Evolutionary conservation across 768 basidiomycete species (phyloP), one percentile per base, ranked within the genome.

Genomic region (Amanita pseudoporphyria): DNA sequence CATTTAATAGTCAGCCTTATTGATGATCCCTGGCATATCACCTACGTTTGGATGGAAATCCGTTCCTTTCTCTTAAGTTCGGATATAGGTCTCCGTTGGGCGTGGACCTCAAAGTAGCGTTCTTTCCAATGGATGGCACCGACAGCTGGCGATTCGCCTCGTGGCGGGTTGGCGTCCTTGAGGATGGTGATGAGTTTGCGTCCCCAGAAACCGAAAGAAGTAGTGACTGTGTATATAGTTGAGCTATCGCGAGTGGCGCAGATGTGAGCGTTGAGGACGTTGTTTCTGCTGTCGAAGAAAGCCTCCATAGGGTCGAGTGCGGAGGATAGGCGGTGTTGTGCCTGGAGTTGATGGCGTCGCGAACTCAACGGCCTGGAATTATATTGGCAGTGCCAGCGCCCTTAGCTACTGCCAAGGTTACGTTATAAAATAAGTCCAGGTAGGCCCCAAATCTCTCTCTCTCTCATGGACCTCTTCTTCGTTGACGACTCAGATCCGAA

Each of bases 81-180:
- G 3, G 62, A 47, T 37, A 76, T 52, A 32, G 60, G 58, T 53
- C 68, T 71, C 52, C 62, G 66, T 35, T 67, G 63, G 0, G 75
- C 74, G 38, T 62, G 56, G 6, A 77, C 61, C 57, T 77, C 74
- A 22, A 78, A 66, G 7, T 61, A 59, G 58, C 72, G 73, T 38
- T 76, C 73, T 49, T 64, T 65, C 76, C 77, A 78, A 51, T 74
- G 65, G 35, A 78, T 75, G 5, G 64, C 66, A 2, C 72, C 77
- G 6, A 74, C 74, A n/a, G 62, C 57, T 1, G 57, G 57, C 3
- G 67, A 53, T 6, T 65, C 52, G 12, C 67, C 67, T 1, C 57
- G 58, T 0, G 62, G 59, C 2, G 76, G 76, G 54, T 78, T 77
- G 40, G 66, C 66, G 52, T 78, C 77, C 52, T 64, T 62, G 43